A percentile compares a stretch with the other conserved stretches of the same genome.
These are phyloP conservation scores for Kappamyces sp. DNA, from an alignment of 192 early-diverging fungal species.

Conservation along the genomic window DNA sequence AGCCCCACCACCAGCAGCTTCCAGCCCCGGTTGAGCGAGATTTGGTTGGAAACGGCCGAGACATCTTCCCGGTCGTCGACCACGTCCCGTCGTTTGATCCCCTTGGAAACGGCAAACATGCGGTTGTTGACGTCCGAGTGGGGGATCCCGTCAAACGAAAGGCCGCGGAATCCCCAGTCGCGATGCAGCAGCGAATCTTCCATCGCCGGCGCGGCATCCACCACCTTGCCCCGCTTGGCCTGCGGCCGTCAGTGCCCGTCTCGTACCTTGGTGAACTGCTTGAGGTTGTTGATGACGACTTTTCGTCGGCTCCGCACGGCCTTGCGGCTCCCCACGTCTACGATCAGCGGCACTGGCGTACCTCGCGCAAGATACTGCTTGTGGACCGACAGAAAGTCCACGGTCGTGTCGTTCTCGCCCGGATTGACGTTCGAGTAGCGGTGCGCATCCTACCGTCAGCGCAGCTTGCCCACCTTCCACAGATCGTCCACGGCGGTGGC, in stretches of 20 bases:
- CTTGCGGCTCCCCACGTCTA: too few relatives aligned
- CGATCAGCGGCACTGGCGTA: neutral
- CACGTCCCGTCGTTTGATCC: constrained; percentile 19
- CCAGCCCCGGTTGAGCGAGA: constrained; percentile 51
- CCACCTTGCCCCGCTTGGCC: neutral
- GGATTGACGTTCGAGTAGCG: constrained; percentile 2
- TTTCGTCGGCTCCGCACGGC: too few relatives aligned
- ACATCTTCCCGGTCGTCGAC: constrained; percentile 27
- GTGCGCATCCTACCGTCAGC: neutral
- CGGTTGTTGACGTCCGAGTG: constrained; percentile 34
- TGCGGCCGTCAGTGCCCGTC: too few relatives aligned
- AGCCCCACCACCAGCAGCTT: constrained; percentile 48
- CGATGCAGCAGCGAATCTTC: constrained; percentile 8
- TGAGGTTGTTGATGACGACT: too few relatives aligned
- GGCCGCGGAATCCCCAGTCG: constrained; percentile 32
- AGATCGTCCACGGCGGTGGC: constrained; percentile 11
- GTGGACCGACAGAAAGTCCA: constrained; percentile 5
- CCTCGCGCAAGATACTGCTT: neutral
- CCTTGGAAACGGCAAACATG: constrained; percentile 37
- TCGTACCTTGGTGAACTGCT: too few relatives aligned
- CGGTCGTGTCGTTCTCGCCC: constrained; percentile 5
- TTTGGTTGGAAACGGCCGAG: constrained; percentile 45
- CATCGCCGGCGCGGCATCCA: neutral
- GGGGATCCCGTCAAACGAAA: constrained; percentile 41
- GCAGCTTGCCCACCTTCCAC: neutral